Evolutionary conservation across 495 filamentous ascomycete genomes (phyloP).

Genomic region (Thozetella sp.): DNA sequence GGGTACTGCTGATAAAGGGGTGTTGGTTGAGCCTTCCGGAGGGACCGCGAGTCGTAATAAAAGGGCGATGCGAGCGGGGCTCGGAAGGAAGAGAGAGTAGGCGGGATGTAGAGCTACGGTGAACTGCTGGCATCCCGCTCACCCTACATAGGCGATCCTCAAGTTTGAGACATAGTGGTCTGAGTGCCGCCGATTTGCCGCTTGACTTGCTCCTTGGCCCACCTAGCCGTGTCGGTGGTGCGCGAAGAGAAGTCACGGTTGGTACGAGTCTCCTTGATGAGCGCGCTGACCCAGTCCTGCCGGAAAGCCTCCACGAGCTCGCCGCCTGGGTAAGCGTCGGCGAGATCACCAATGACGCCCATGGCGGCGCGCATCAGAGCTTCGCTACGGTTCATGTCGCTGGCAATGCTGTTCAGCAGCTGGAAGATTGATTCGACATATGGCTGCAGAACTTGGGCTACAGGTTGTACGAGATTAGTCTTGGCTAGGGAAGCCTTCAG

Average conservation of each 20-base stretch:
- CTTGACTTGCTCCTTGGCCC: constrained; percentile 97
- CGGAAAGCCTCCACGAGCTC: constrained; percentile 83
- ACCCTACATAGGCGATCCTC: constrained; percentile 17
- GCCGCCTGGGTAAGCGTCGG: constrained; percentile 90
- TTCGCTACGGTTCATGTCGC: constrained; percentile 86
- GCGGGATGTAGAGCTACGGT: too few relatives aligned
- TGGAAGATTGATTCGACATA: constrained; percentile 89
- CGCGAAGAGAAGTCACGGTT: constrained; percentile 82
- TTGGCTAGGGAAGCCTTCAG: neutral
- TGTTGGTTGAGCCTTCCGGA: constrained; percentile 3
- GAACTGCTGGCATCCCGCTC: constrained; percentile 10
- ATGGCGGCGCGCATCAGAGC: constrained; percentile 88
- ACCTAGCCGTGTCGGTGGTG: constrained; percentile 92
- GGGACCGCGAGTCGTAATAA: constrained; percentile 1
- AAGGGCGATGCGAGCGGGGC: neutral
- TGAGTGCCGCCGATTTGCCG: constrained; percentile 68
- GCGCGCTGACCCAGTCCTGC: constrained; percentile 81
- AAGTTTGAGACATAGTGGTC: constrained; percentile 46
- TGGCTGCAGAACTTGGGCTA: constrained; percentile 70
- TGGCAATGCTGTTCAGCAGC: constrained; percentile 78
- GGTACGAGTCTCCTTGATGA: constrained; percentile 84
- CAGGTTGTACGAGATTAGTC: neutral
- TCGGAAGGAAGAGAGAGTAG: neutral
- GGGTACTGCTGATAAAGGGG: neutral
- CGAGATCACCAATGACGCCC: constrained; percentile 96